Evolutionary conservation across 306 rosid species (phyloP), one percentile per base, ranked within the genome.

Genomic region (Lagenaria siceraria): DNA sequence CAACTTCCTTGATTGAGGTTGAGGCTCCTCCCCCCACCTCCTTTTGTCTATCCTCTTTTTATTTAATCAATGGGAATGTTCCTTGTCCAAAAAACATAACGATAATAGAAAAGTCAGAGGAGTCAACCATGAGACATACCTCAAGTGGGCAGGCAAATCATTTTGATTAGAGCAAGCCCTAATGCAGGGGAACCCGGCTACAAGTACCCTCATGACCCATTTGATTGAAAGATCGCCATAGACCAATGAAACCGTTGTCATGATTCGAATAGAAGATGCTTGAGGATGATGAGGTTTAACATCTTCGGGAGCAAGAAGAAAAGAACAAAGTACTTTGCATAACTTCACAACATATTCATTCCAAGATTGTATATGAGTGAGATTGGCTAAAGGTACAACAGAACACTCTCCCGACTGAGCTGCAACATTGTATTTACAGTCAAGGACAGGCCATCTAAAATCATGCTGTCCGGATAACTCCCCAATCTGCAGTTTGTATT

Each of bases 171-270:
- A 92, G 87, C 92, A 92, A 80, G 97, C 96, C 86, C 85, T 90
- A 61, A 95, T 87, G 87, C 91, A 95, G 78, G 97, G 97, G 83
- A 95, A 95, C 81, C 89, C 80, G 27, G 91, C 80, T 76, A 63
- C 80, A 74, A 95, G 88, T 83, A 89, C 97, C 88, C 93, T 86
- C 91, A 86, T 83, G 64, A 90, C 74, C 99, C 97, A 95, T 90
- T 81, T 88, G 79, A 92, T 86, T 80, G 96, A 92, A 76, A 85
- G 81, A 79, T 90, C 96, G 80, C 88, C 83, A 73, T 95, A 95
- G 60, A 77, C 83, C 48, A 89, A 83, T 71, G 97, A 89, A 77
- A 87, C 81, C 36, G 93, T 86, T 68, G 82, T 79, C 66, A 90
- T 25, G 62, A 83, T 78, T 76, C 82, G 95, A 82, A 89, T 87